phyloP scores from a whole-genome alignment of 768 basidiomycete genomes.

The Rhodotorula toruloides region DNA sequence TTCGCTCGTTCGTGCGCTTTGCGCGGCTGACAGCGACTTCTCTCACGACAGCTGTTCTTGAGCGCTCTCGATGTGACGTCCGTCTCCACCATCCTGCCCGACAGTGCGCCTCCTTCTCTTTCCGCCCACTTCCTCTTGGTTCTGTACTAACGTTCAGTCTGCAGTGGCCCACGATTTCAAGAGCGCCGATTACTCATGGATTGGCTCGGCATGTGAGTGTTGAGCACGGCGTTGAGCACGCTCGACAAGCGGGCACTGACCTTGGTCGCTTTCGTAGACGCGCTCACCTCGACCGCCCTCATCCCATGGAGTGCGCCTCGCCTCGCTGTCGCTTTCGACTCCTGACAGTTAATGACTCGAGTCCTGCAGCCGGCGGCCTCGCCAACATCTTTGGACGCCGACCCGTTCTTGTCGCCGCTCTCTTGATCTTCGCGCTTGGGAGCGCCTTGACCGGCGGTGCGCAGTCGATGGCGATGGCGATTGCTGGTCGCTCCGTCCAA shows the following conservation, averaged over 20 bases:
- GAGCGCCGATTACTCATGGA: constrained; percentile 48
- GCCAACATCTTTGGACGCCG: constrained; percentile 46
- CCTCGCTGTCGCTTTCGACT: constrained; percentile 41
- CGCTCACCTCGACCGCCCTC: constrained; percentile 50
- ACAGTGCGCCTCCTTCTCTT: too few species aligned
- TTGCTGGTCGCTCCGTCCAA: constrained; percentile 48
- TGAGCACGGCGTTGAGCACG: too few species aligned
- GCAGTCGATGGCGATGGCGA: constrained; percentile 50
- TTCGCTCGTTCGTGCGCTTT: too few species aligned
- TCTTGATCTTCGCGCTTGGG: constrained; percentile 47
- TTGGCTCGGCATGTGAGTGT: constrained; percentile 53
- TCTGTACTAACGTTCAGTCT: too few species aligned
- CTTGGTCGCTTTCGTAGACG: too few species aligned
- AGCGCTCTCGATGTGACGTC: too few species aligned
- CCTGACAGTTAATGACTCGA: too few species aligned
- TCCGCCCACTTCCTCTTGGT: too few species aligned
- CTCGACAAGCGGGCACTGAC: too few species aligned
- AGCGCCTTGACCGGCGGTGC: constrained; percentile 52
- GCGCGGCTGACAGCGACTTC: too few species aligned
- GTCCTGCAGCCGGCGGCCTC: constrained; percentile 49
- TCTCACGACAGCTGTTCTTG: too few species aligned
- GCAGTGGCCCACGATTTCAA: constrained; percentile 47
- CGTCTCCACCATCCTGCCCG: too few species aligned
- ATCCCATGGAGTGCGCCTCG: constrained; percentile 49
- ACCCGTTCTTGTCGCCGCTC: constrained; percentile 36